A percentile compares a stretch with the other conserved stretches of the same genome.
Evolutionary conservation across 768 basidiomycete genomes (phyloP).

Genomic region (Clitopilus hobsonii): DNA sequence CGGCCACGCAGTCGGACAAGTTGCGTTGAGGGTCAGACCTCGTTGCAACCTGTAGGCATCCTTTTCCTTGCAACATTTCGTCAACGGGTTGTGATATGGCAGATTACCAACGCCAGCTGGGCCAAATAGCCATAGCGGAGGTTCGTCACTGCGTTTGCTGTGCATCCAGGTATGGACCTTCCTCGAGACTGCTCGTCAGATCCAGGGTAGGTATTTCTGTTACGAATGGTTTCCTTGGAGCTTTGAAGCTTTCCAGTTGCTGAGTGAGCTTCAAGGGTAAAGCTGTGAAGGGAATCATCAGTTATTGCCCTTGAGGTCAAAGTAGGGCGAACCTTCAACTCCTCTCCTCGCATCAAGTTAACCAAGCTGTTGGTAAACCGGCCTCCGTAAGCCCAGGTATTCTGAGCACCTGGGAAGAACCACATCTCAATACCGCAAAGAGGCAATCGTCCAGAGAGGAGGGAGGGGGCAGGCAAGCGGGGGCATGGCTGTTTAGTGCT

Average conservation of each 20-base stretch:
- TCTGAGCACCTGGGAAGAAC: neutral
- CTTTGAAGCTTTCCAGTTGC: conserved; percentile 9
- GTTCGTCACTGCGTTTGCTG: neutral
- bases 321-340: too few species aligned
- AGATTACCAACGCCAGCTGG: neutral
- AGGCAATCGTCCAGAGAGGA: too few species aligned
- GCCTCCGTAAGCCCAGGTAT: neutral
- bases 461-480: too few species aligned
- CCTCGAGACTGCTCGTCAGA: neutral
- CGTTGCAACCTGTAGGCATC: neutral
- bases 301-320: too few species aligned
- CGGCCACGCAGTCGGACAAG: neutral
- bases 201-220: conserved; percentile 3
- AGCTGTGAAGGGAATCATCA: too few species aligned
- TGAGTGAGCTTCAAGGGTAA: neutral
- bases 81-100: neutral
- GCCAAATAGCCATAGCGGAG: neutral
- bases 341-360: neutral
- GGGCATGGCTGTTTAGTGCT: too few species aligned
- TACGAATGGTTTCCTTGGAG: conserved; percentile 12
- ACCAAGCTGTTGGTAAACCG: neutral
- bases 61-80: neutral
- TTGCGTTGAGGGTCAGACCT: neutral
- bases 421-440: too few species aligned
- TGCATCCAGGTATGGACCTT: neutral